These are phyloP conservation scores for Syzygium syzygioides DNA, from an alignment of 441 rosid species.

Conservation along the genomic window DNA sequence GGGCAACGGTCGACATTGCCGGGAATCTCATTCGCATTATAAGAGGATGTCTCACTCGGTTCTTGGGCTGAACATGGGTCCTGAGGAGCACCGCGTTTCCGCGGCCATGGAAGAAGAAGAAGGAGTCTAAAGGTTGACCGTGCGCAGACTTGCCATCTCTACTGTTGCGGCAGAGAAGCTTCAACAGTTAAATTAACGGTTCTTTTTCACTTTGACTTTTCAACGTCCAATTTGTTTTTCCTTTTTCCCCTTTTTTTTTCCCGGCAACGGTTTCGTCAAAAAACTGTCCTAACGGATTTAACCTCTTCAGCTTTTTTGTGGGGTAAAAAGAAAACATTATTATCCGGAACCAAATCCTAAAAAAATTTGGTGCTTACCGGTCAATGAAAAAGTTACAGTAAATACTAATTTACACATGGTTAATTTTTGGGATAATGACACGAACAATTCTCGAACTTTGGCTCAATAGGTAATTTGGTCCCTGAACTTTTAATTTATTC, in stretches of 20 bases:
- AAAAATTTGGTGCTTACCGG: not conserved
- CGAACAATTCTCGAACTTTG: rapidly evolving
- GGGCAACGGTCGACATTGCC: not conserved
- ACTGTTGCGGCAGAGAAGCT: not conserved
- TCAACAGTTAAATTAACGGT: not conserved
- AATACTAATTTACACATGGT: not conserved
- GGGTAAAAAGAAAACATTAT: not conserved
- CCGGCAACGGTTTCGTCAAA: not conserved
- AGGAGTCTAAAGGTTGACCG: not conserved
- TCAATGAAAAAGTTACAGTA: not conserved
- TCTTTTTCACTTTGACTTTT: not conserved
- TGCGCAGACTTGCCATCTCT: not conserved
- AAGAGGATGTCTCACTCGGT: not conserved
- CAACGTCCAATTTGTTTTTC: not conserved
- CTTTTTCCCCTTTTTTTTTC: too few species aligned
- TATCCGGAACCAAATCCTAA: not conserved
- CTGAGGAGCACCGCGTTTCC: not conserved
- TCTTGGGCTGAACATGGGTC: not conserved
- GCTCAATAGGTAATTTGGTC: too few species aligned
- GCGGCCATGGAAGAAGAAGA: not conserved
- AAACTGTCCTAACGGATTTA: not conserved
- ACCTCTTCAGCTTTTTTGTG: not conserved
- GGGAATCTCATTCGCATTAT: not conserved
- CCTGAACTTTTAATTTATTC: too few species aligned
- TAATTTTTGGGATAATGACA: too few species aligned